Conservation (phyloP, 2,329 filamentous ascomycete species). For the Davidsoniella neocaledoniae region DNA sequence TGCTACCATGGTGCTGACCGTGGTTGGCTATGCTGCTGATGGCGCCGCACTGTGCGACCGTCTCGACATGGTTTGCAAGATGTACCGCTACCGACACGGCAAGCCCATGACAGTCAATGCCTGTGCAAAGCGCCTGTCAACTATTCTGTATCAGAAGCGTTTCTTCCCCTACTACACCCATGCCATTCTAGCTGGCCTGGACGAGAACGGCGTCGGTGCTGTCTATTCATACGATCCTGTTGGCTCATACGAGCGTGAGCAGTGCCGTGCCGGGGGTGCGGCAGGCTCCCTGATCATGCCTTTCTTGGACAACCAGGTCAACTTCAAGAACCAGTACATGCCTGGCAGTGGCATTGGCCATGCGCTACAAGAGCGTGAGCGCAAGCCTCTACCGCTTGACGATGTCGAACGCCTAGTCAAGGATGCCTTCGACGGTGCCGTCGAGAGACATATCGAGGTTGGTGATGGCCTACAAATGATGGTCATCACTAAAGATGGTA, state of each 20-base stretch:
- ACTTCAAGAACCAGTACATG: constrained; percentile 97
- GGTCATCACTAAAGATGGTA: constrained; percentile 73
- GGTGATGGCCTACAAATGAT: constrained; percentile 93
- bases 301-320: constrained; percentile 98
- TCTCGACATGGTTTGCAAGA: constrained; percentile 88
- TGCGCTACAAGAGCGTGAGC: constrained; percentile 54
- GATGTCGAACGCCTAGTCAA: constrained; percentile 79
- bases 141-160: constrained; percentile 90
- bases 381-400: constrained; percentile 50
- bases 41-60: constrained; percentile 87
- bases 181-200: constrained; percentile 82
- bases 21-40: constrained; percentile 91
- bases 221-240: constrained; percentile 97
- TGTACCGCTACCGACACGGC: constrained; percentile 96
- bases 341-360: constrained; percentile 74
- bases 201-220: constrained; percentile 86
- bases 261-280: constrained; percentile 84
- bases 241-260: constrained; percentile 91
- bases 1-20: constrained; percentile 74
- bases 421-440: constrained; percentile 94
- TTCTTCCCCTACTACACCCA: constrained; percentile 99
- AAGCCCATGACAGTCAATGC: constrained; percentile 91
- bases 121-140: constrained; percentile 85
- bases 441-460: constrained; percentile 97
- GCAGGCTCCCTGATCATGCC: constrained; percentile 95